These are phyloP conservation scores for Metschnikowia shivogae DNA, from an alignment of 805 yeast genomes.

Conservation along the genomic window DNA sequence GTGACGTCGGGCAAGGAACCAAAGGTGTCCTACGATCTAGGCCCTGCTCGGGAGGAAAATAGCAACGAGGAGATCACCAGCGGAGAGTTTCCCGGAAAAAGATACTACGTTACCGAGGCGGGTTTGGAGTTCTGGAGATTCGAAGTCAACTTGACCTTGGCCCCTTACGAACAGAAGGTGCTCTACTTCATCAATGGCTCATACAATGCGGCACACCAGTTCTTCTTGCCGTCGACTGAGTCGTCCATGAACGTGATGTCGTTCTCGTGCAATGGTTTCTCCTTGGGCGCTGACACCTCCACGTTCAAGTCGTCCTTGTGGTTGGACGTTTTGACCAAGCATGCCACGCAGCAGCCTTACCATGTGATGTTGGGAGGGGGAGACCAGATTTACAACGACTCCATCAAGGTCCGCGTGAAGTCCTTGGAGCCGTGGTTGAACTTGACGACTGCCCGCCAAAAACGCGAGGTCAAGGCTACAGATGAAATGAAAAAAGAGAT, in stretches of 20 bases:
- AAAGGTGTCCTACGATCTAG: slow-evolving; percentile 29
- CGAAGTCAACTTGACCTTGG: slow-evolving; percentile 47
- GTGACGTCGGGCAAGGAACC: slow-evolving; percentile 50
- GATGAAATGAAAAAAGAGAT: slow-evolving; percentile 52
- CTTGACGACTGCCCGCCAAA: slow-evolving; percentile 47
- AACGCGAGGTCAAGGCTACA: slow-evolving; percentile 36
- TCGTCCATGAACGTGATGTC: slow-evolving; percentile 80
- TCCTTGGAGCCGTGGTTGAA: slow-evolving; percentile 60
- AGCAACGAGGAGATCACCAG: slow-evolving; percentile 6
- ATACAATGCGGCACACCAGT: slow-evolving; percentile 29
- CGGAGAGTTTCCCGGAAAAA: slow-evolving; percentile 47
- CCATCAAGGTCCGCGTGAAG: slow-evolving; percentile 57
- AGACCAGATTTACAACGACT: slow-evolving; percentile 89
- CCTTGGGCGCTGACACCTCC: slow-evolving; percentile 63
- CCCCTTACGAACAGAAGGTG: slow-evolving; percentile 53
- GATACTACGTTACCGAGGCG: slow-evolving; percentile 40
- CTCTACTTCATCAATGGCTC: slow-evolving; percentile 54
- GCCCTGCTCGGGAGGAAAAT: slow-evolving; percentile 27
- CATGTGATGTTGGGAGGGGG: slow-evolving; percentile 99
- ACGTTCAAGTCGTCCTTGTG: slow-evolving; percentile 74
- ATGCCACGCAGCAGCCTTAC: slow-evolving; percentile 49
- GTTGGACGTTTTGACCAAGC: slow-evolving; percentile 76
- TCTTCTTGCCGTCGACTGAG: slow-evolving; percentile 59
- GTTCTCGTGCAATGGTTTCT: slow-evolving; percentile 89
- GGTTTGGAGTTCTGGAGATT: slow-evolving; percentile 66